phyloP scores from a whole-genome alignment of 331 rosid species.

The Pyracantha coccinea region DNA sequence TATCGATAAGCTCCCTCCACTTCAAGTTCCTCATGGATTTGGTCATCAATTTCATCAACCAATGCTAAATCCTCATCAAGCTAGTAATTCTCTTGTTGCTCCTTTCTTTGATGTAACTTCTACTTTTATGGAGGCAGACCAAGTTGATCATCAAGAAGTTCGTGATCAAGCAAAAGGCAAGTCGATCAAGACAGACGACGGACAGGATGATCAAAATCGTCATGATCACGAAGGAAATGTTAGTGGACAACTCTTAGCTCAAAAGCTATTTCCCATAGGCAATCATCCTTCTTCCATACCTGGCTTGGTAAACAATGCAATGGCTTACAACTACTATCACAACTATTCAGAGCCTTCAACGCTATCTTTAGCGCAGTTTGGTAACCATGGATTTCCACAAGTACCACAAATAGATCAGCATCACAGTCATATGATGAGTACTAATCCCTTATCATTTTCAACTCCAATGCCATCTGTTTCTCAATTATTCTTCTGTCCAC shows the following conservation, averaged over 20 bases:
- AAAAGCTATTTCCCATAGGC: slow-evolving; percentile 35
- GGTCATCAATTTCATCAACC: slow-evolving; percentile 46
- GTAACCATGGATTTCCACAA: slow-evolving; percentile 45
- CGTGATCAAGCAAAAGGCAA: slow-evolving; percentile 28
- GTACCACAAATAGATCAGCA: slow-evolving; percentile 30
- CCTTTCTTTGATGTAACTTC: slow-evolving; percentile 18
- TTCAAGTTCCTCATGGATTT: slow-evolving; percentile 54
- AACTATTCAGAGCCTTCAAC: slow-evolving; percentile 31
- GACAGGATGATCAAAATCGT: slow-evolving; percentile 11
- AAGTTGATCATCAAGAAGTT: not conserved
- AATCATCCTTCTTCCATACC: slow-evolving; percentile 26
- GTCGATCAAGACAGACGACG: slow-evolving; percentile 31
- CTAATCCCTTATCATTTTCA: slow-evolving; percentile 27
- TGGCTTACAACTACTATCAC: slow-evolving; percentile 18
- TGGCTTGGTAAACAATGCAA: slow-evolving; percentile 27
- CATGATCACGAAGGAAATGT: not conserved
- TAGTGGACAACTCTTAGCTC: slow-evolving; percentile 25
- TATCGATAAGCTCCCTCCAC: slow-evolving; percentile 87
- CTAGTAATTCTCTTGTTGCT: slow-evolving; percentile 4
- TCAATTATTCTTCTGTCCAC: slow-evolving; percentile 33
- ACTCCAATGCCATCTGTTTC: slow-evolving; percentile 31
- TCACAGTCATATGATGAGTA: slow-evolving; percentile 1
- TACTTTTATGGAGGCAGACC: not conserved
- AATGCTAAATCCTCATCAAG: slow-evolving; percentile 27
- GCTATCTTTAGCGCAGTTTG: slow-evolving; percentile 53